phyloP scores from a whole-genome alignment of 148 eudicot genomes.

The Limonium bicolor region DNA sequence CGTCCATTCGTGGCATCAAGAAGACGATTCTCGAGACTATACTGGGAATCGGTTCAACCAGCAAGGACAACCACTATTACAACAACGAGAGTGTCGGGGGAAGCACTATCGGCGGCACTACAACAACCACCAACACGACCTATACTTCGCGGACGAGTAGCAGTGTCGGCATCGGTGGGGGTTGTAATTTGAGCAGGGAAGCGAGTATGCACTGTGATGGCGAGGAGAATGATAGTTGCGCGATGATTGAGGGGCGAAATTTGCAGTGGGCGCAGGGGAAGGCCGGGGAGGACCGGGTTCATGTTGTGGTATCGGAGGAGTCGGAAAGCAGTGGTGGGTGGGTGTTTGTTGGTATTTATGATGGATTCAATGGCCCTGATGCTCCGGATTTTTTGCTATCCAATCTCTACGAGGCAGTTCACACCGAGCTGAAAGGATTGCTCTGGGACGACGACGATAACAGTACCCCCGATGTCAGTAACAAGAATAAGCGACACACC shows the following conservation, averaged over 20 bases:
- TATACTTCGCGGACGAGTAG: too few species aligned
- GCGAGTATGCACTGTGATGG: constrained; percentile 13
- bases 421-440: constrained; percentile 39
- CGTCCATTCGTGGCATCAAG: constrained; percentile 26
- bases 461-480: too few species aligned
- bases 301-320: constrained; percentile 50
- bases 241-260: constrained; percentile 14
- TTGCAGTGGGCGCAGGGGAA: constrained; percentile 76
- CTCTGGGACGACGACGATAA: constrained; percentile 9
- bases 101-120: constrained; percentile 3
- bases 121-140: neutral
- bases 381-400: constrained; percentile 46
- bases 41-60: neutral
- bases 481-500: too few species aligned
- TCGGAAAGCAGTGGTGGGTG: too few species aligned
- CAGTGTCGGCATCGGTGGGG: neutral
- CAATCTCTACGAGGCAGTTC: constrained; percentile 38
- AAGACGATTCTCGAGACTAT: constrained; percentile 25
- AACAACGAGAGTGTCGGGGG: constrained; percentile 6
- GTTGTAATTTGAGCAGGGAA: constrained; percentile 19
- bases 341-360: constrained; percentile 70
- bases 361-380: constrained; percentile 70
- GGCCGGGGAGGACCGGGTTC: constrained; percentile 65
- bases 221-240: neutral
- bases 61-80: neutral